phyloP scores from a whole-genome alignment of 2,329 filamentous ascomycete species.

The Claviceps cyperi region DNA sequence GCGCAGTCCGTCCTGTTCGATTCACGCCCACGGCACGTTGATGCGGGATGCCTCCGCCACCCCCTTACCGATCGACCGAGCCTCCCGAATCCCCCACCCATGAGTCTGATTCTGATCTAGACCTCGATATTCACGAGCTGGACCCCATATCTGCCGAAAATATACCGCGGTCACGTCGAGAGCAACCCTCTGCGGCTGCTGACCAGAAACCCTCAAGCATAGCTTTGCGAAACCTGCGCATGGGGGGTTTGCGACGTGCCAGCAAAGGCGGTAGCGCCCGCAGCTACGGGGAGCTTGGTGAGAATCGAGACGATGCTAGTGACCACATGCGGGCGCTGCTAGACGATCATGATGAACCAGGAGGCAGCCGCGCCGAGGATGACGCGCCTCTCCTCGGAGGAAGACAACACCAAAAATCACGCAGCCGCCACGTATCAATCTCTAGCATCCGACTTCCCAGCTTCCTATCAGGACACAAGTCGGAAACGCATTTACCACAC shows the following conservation, averaged over 20 bases:
- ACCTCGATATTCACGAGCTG: conserved; percentile 70
- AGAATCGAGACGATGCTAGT: conserved; percentile 39
- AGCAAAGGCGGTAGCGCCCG: conserved; percentile 34
- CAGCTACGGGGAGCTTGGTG: conserved; percentile 46
- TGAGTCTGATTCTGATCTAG: conserved; percentile 58
- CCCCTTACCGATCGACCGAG: conserved; percentile 37
- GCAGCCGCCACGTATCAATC: conserved; percentile 18
- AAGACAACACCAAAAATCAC: conserved; percentile 11
- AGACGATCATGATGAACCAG: conserved; percentile 44
- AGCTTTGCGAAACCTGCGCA: conserved; percentile 56
- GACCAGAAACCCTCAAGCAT: conserved; percentile 44
- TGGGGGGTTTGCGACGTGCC: conserved; percentile 45
- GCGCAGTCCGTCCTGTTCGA: conserved; percentile 3
- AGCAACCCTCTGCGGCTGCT: conserved; percentile 20
- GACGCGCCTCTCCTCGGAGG: conserved; percentile 51
- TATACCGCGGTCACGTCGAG: conserved; percentile 17
- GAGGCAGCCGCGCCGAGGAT: conserved; percentile 53
- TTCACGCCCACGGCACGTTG: background rate
- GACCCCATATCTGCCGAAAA: conserved; percentile 42
- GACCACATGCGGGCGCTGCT: conserved; percentile 56
- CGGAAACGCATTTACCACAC: conserved; percentile 9
- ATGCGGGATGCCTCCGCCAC: conserved; percentile 43
- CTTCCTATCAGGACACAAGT: conserved; percentile 37
- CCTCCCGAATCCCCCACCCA: conserved; percentile 49
- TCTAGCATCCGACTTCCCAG: conserved; percentile 50